Conservation (phyloP, 2,329 filamentous ascomycete genomes). For the Chaetomiaceae sp. region DNA sequence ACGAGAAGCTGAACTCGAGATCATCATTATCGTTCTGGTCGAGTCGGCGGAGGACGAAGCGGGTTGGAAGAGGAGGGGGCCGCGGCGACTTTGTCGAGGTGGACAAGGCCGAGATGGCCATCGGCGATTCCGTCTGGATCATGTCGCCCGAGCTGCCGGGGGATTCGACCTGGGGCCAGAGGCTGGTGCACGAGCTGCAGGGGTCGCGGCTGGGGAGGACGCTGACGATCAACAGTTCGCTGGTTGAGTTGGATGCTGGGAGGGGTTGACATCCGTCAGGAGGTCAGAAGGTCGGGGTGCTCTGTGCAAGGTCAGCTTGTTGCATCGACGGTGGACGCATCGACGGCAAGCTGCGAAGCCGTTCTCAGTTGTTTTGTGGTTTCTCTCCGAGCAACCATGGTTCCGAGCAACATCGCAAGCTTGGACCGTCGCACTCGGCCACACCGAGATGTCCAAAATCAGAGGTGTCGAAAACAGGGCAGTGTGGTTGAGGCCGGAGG, state of each 20-base stretch:
- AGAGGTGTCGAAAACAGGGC: neutral
- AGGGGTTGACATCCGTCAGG: neutral
- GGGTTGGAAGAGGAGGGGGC: neutral
- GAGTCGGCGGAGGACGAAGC: neutral
- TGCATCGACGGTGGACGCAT: too few relatives aligned
- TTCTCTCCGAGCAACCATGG: too few relatives aligned
- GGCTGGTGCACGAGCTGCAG: constrained; percentile 10
- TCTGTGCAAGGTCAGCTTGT: too few relatives aligned
- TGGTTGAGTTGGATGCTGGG: constrained; percentile 15
- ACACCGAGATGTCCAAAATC: too few relatives aligned
- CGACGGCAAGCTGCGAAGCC: too few relatives aligned
- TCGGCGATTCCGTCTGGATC: constrained; percentile 4
- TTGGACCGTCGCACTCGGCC: neutral
- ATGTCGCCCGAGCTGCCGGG: constrained; percentile 16
- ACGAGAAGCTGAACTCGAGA: too few relatives aligned
- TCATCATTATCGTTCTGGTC: neutral
- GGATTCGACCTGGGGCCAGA: constrained; percentile 10
- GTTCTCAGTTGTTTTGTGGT: too few relatives aligned
- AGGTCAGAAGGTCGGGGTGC: too few relatives aligned
- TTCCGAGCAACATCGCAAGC: too few relatives aligned
- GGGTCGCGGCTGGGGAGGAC: constrained; percentile 2
- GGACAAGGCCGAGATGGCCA: constrained; percentile 3
- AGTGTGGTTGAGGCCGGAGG: neutral
- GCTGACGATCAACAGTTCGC: constrained; percentile 10
- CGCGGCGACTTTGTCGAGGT: constrained; percentile 5